These are phyloP conservation scores for Scopulariopsis brevicaulis DNA, from an alignment of 2,329 filamentous ascomycete species.

Conservation along the genomic window DNA sequence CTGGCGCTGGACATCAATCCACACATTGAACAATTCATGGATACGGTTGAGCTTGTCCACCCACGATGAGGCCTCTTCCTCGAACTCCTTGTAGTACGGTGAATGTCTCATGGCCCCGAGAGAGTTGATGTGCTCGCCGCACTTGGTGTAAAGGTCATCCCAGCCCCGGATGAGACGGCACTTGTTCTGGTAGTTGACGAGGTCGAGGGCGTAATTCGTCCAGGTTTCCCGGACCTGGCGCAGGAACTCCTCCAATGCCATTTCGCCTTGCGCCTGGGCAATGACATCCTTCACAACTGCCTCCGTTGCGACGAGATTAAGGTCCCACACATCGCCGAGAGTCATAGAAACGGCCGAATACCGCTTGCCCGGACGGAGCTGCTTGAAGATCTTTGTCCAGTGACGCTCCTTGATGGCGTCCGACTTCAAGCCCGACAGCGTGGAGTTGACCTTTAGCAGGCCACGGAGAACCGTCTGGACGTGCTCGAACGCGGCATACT, in stretches of 20 bases:
- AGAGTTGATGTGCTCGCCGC: conserved; percentile 94
- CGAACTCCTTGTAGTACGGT: conserved; percentile 98
- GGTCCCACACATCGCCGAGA: conserved; percentile 96
- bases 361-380: conserved; percentile 80
- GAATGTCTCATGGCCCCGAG: conserved; percentile 98
- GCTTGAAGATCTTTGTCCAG: conserved; percentile 97
- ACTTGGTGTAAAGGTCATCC: conserved; percentile 97
- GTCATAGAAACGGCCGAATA: conserved; percentile 94
- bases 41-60: conserved; percentile 97
- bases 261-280: conserved; percentile 89
- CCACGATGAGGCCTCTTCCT: conserved; percentile 93
- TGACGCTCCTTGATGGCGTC: conserved; percentile 94
- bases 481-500: conserved; percentile 99
- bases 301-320: conserved; percentile 82
- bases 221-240: conserved; percentile 94
- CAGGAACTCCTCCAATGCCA: conserved; percentile 95
- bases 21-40: conserved; percentile 95
- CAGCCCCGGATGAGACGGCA: conserved; percentile 94
- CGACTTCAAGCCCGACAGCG: conserved; percentile 85
- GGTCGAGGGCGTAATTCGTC: conserved; percentile 88
- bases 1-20: conserved; percentile 99
- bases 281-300: conserved; percentile 86
- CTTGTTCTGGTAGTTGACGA: conserved; percentile 97
- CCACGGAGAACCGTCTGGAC: conserved; percentile 85
- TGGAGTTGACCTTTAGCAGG: conserved; percentile 79